These are phyloP conservation scores for Akebia trifoliata DNA, from an alignment of 164 flowering plant species.

Conservation along the genomic window DNA sequence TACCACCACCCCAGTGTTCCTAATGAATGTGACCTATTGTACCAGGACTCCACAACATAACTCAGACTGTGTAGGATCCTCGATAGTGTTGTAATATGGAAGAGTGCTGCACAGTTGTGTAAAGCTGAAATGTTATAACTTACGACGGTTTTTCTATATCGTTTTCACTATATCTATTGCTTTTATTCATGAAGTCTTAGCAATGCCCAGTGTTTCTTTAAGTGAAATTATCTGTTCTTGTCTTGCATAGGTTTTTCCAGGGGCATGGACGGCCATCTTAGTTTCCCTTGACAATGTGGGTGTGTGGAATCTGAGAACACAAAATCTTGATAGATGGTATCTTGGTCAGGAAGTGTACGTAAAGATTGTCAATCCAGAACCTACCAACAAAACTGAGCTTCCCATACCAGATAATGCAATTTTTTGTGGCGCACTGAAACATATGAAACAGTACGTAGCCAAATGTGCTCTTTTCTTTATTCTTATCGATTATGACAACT, in stretches of 20 bases:
- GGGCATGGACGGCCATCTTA: constrained; percentile 91
- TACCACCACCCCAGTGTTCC: no score
- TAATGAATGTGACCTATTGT: no score
- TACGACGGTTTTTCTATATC: no score
- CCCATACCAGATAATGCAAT: constrained; percentile 76
- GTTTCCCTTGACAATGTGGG: constrained; percentile 91
- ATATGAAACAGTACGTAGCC: constrained; percentile 57
- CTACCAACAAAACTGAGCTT: constrained; percentile 70
- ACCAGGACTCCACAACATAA: no score
- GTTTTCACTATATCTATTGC: no score
- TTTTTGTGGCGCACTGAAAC: constrained; percentile 62
- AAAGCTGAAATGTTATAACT: no score
- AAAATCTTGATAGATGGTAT: constrained; percentile 89
- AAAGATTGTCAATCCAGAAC: constrained; percentile 72
- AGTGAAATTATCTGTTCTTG: background rate
- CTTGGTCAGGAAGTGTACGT: constrained; percentile 90
- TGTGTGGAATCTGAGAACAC: constrained; percentile 84
- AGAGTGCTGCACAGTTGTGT: no score
- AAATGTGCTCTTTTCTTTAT: background rate
- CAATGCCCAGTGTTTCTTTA: background rate
- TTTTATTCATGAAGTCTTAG: background rate
- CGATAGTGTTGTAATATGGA: no score
- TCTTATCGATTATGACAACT: background rate
- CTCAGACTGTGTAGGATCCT: no score
- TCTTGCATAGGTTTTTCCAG: constrained; percentile 72